Evolutionary conservation across 495 filamentous ascomycete genomes (phyloP).

Genomic region (Tricharina praecox): DNA sequence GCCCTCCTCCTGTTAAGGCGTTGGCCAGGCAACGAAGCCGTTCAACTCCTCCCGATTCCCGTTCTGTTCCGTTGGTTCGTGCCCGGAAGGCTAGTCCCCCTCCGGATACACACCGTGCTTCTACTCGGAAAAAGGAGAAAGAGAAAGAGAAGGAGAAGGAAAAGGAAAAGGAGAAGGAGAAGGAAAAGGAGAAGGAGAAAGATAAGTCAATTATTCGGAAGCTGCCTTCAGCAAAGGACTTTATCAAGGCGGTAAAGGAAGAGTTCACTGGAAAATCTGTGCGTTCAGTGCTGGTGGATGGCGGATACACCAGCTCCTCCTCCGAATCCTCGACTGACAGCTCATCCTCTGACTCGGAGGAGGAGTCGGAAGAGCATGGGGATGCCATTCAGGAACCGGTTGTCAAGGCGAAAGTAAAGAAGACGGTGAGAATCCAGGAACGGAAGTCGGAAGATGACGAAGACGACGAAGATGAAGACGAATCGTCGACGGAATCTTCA

Average conservation of each 20-base stretch:
- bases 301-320: background rate
- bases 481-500: constrained; percentile 11
- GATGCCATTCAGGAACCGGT: background rate
- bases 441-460: background rate
- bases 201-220: constrained; percentile 11
- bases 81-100: constrained; percentile 7
- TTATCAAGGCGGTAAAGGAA: constrained; percentile 25
- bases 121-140: constrained; percentile 19
- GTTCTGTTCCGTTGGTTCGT: background rate
- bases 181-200: too few species aligned
- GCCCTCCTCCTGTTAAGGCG: background rate
- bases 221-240: constrained; percentile 18
- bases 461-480: too few species aligned
- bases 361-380: background rate
- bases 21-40: background rate
- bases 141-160: too few species aligned
- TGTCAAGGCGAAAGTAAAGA: background rate
- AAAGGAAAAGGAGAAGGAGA: too few species aligned
- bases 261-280: constrained; percentile 18
- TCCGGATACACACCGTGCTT: constrained; percentile 12
- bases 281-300: background rate
- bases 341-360: background rate
- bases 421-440: background rate
- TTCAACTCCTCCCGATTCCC: background rate
- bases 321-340: background rate